A percentile compares a stretch with the other conserved stretches of the same genome.
Evolutionary conservation across 331 rosid genomes (phyloP).

Genomic region (Cucumis variabilis): DNA sequence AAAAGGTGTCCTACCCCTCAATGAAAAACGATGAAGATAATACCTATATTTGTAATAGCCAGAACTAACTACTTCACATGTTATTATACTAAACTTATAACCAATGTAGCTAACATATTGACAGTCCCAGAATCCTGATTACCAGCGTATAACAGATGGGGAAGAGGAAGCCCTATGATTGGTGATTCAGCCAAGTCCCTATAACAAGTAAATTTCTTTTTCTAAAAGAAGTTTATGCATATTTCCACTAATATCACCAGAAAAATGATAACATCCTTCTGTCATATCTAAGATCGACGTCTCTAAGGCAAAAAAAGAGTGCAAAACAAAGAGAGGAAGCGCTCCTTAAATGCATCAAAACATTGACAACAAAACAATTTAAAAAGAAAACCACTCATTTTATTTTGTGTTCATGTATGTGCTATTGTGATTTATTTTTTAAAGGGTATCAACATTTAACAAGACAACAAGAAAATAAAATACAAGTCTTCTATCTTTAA

Average conservation of each 20-base stretch:
- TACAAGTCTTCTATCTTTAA: background rate
- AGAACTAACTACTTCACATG: background rate
- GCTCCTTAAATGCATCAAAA: background rate
- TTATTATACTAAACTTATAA: background rate
- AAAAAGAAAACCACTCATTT: too few species aligned
- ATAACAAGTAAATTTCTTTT: background rate
- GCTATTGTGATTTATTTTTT: background rate
- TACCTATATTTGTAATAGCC: background rate
- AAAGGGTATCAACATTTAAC: background rate
- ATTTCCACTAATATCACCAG: background rate
- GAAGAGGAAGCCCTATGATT: background rate
- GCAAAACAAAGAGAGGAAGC: background rate
- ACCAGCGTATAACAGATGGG: constrained; percentile 65
- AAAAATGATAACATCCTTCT: constrained; percentile 29
- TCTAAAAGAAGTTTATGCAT: background rate
- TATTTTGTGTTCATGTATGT: background rate
- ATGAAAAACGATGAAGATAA: background rate
- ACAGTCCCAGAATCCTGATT: constrained; percentile 80
- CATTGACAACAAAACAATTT: background rate
- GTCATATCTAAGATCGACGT: background rate
- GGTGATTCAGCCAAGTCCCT: background rate
- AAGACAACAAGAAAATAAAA: background rate
- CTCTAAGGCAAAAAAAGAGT: background rate
- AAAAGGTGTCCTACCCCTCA: background rate
- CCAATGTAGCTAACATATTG: background rate